Evolutionary conservation across 176 grass and related monocot species (phyloP), one percentile per base, ranked within the genome.

Genomic region (Aegilops tauschii): DNA sequence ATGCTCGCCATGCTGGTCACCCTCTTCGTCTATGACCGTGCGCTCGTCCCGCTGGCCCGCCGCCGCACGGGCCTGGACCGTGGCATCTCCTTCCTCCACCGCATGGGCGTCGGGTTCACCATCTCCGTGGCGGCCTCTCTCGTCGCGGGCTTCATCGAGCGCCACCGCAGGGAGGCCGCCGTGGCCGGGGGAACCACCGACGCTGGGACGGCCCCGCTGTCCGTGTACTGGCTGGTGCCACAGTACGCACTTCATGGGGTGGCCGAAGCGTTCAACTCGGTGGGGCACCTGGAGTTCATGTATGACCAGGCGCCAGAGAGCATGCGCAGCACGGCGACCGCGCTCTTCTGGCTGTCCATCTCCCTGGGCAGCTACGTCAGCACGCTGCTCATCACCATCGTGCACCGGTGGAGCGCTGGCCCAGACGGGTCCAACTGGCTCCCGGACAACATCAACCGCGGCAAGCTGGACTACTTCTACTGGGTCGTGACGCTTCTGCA

Each of bases 261-360:
- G 1, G 88, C 90, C 0, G 95, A 97, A 88, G 95, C 88, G 1
- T 97, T 97, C 90, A 84, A 14, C 3, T 94, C 88, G 5, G 91
- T 97, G 56, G 95, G 95, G 12, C 86, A 92, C 85, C 92, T 97
- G 27, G 95, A 97, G 92, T 97, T 97, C 85, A 89, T 97, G 85
- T 91, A 97, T 37, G 92, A 97, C 88, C 95, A 94, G 85, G 84
- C 92, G 59, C 92, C 90, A 1, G 95, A 97, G 92, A 97, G 95
- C 88, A 94, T 97, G 95, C 86, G 90, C 27, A 97, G 95, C 88
- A 94, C 82, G 17, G 69, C 95, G 1, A 89, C 84, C 13, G 95
- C 92, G 36, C 82, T 97, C 6, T 97, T 90, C 86, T 97, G 92
- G 92, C 79, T 91, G 47, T 86, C 92, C 85, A 97, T 97, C 68